Base-by-base conservation (phyloP, 2,329 filamentous ascomycete species). In the Aspergillus latus region DNA sequence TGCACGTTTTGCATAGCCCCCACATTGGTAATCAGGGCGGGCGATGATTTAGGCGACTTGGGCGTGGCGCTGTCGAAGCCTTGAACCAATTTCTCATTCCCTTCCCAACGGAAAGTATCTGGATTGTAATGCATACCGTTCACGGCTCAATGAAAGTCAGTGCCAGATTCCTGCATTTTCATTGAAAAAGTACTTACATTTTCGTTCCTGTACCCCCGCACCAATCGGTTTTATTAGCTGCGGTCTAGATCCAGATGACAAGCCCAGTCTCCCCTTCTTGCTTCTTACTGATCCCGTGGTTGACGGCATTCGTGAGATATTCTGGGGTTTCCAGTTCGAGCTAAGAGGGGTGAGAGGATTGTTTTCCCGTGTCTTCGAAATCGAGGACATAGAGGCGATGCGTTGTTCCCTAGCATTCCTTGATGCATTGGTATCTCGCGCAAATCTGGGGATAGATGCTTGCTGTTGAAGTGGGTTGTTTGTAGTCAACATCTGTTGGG, bases 91-190 rank as follows among this genome's bases (percentile, higher is more conserved):
- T 91, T 93, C 71, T 99, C 94, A 66, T 99, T 99, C 51, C 94
- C 94, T 79, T 99, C 94, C 94, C 94, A 99, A 49, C 86, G 84
- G 68, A 87, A 94, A 7, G 90, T 89, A 29, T 83, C 80, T 5
- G 94, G 90, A 68, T 99, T 97, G 72, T 96, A 99, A 53, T 86
- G 88, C 94, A 99, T 99, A 62, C 93, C 94, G 73, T 96, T 94
- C 59, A 96, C 84, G 68, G 87, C 90, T 93, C 40, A 32, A 5
- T 42, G 53, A 56, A 59, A 21, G 49, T 60, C 45, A 63, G 58
- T 48, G 32, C 21, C 7, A 28, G 47, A 46, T 59, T 50, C 56
- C 21, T 21, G 21, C 21, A 21, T 21, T 21, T 28, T 49, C 28
- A 46, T 40, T 34, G 13, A 30, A 10, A 56, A 29, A 29, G 40